These are phyloP conservation scores for Paracamarosporium sp. DNA, from an alignment of 2,329 filamentous ascomycete genomes.

Conservation along the genomic window DNA sequence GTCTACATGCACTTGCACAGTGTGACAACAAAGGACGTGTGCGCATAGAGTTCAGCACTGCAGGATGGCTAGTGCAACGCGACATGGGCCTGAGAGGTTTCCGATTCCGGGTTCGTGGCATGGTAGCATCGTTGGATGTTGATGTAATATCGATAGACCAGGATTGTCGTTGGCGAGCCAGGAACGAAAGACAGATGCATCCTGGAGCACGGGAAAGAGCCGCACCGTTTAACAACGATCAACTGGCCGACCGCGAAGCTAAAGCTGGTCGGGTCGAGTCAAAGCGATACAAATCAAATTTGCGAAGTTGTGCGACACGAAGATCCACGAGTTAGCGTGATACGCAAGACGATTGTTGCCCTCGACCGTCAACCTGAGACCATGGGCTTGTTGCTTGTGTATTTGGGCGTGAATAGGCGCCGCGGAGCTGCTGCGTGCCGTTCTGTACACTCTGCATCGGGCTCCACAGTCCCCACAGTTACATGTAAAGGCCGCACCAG, in stretches of 20 bases:
- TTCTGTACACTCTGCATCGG: not conserved
- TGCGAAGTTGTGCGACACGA: not conserved
- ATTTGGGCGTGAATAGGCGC: not conserved
- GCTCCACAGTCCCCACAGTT: not conserved
- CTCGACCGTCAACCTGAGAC: not conserved
- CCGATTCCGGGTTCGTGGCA: not conserved
- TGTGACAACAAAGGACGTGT: not conserved
- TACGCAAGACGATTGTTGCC: not conserved
- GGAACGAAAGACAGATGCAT: not conserved
- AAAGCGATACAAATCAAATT: not conserved
- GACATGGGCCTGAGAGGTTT: not conserved
- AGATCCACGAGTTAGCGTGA: not conserved
- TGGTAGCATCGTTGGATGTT: not conserved
- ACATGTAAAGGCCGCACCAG: not conserved
- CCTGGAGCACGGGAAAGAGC: not conserved
- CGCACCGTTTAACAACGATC: constrained; percentile 1
- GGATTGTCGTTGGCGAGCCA: constrained; percentile 4
- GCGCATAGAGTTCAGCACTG: not conserved
- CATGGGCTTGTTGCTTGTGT: not conserved
- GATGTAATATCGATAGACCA: not conserved
- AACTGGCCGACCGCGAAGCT: not conserved
- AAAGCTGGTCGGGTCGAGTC: not conserved
- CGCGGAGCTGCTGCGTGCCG: not conserved
- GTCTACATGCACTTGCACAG: not conserved
- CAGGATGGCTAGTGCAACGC: not conserved